Base-by-base conservation (phyloP, 2,329 filamentous ascomycete species). In the Diaporthe velutina region DNA sequence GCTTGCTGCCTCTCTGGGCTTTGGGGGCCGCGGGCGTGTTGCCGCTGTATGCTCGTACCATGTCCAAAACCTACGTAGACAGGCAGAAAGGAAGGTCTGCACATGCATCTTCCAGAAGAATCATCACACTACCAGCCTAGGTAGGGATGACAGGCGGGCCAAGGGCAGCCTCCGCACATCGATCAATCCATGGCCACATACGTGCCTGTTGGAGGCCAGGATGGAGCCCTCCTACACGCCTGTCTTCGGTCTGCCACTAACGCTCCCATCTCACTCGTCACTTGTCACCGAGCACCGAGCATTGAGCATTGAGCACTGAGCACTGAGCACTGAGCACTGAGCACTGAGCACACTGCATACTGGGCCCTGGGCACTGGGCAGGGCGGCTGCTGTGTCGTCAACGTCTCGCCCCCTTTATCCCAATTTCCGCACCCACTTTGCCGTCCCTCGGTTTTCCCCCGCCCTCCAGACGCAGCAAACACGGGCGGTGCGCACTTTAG, bases 391-490 rank as follows among this genome's bases (percentile, higher is more conserved):
- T 52, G 61, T 52, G 61, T 50, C 61, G 61, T 67, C 61, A 50
- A 67, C 61, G 61, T 38, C 61, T 52, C 61, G 61, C 61, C 61
- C 55, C 70, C 57, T 60, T 50, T 71, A 52, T 71, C 42, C 58
- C 70, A 71, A 71, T 61, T 71, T 71, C 70, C 70, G 70, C 57
- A 30, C 45, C 42, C 50, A 42, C 67, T 48, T 30, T 58, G n/a
- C 54, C 38, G 40, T 48, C 68, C 40, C 28, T 57, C 57, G 40
- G 28, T 50, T 38, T 35, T 28, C 68, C 55, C 70, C 30, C 42
- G 61, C 61, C 61, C 61, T 67, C 45, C 28, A 50, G 42, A 50
- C 61, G 61, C 61, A 25, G 45, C 45, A 38, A 52, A 52, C 61
- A 67, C 61, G 45, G 61, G 38, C 58, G 45, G 58, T 64, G 58